Conservation (phyloP, 106 monocot genomes). For the Apostasia shenzhenica region DNA sequence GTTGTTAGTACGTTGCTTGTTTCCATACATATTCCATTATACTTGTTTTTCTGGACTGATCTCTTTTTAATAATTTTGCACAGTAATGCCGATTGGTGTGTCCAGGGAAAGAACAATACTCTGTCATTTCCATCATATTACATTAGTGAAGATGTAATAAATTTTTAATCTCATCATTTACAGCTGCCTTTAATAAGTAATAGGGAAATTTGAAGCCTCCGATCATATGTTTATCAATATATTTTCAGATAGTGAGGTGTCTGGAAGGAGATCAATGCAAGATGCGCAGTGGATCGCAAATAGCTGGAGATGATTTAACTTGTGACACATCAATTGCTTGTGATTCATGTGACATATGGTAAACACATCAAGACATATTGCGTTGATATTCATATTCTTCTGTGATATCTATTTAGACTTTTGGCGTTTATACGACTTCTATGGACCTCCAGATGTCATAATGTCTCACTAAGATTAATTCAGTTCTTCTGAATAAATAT, state of each 20-base stretch:
- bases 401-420: neutral
- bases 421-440: neutral
- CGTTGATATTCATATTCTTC: no score
- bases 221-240: neutral
- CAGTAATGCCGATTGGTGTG: conserved; percentile 78
- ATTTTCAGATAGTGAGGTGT: conserved; percentile 77
- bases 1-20: no score
- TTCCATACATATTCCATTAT: no score
- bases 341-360: conserved; percentile 98
- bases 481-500: no score
- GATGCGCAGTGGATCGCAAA: conserved; percentile 45
- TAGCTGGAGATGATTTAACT: conserved; percentile 38
- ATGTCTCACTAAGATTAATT: no score
- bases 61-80: no score
- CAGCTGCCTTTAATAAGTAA: no score
- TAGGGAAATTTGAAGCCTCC: neutral
- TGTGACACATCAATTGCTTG: conserved; percentile 97
- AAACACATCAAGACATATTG: neutral
- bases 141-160: conserved; percentile 91
- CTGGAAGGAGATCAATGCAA: conserved; percentile 84
- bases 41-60: no score
- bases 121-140: conserved; percentile 93
- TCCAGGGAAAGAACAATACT: conserved; percentile 63
- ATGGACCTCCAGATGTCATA: neutral
- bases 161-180: neutral